Percentiles rank a stretch among this genome's conserved stretches.
Conservation (phyloP, 495 filamentous ascomycete species). For the Tuber melanosporum region DNA sequence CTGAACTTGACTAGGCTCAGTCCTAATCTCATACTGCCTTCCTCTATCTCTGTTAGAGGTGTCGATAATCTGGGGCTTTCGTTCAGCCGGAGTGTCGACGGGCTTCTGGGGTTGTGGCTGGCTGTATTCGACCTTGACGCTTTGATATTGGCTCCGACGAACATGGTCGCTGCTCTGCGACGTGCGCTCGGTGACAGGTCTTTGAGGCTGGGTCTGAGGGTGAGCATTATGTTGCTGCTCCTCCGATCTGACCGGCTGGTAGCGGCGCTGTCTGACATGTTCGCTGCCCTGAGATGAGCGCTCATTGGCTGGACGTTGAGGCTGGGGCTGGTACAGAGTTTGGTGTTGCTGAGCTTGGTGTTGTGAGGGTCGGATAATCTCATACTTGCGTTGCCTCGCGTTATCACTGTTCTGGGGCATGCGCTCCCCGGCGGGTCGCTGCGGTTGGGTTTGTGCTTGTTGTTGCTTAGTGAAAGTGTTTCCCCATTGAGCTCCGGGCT, state of each 20-base stretch:
- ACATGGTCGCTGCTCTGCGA: constrained; percentile 26
- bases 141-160: constrained; percentile 18
- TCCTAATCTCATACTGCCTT: constrained; percentile 28
- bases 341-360: constrained; percentile 29
- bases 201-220: constrained; percentile 17
- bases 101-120: neutral
- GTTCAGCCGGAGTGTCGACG: neutral
- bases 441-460: neutral
- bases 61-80: constrained; percentile 1
- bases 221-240: constrained; percentile 21
- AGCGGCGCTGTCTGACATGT: constrained; percentile 27
- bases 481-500: constrained; percentile 28
- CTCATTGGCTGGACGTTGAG: constrained; percentile 28
- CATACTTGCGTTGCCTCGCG: constrained; percentile 14
- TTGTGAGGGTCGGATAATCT: constrained; percentile 22
- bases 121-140: neutral
- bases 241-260: constrained; percentile 29
- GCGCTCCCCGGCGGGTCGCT: neutral
- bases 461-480: constrained; percentile 23
- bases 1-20: constrained; percentile 31
- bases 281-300: constrained; percentile 27
- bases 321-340: constrained; percentile 24
- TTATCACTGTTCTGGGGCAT: neutral
- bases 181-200: constrained; percentile 17
- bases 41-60: neutral